Conservation (phyloP, 106 monocot species). For the Gastrodia elata region DNA sequence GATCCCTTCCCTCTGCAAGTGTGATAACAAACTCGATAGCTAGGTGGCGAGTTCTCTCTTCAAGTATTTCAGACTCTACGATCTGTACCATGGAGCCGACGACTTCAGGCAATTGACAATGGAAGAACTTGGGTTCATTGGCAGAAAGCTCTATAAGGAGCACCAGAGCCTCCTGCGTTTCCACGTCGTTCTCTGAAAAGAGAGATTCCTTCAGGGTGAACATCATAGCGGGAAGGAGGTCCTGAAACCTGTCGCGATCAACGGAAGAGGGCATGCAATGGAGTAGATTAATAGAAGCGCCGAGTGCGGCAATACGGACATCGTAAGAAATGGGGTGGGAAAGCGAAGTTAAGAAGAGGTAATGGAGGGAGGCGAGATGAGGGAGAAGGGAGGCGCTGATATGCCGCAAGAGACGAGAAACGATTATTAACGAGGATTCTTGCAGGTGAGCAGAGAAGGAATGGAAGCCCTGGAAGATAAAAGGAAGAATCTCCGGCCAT, state of each 20-base stretch:
- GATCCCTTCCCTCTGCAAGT: slow-evolving; percentile 73
- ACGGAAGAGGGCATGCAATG: slow-evolving; percentile 52
- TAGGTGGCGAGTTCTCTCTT: slow-evolving; percentile 75
- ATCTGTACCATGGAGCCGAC: slow-evolving; percentile 74
- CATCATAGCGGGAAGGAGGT: slow-evolving; percentile 81
- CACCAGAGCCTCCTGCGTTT: slow-evolving; percentile 74
- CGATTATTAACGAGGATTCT: slow-evolving; percentile 70
- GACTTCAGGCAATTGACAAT: slow-evolving; percentile 49
- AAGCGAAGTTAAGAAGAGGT: slow-evolving; percentile 47
- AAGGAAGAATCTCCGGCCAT: slow-evolving; percentile 89
- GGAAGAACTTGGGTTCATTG: slow-evolving; percentile 55
- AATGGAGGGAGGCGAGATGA: slow-evolving; percentile 61
- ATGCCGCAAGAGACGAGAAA: slow-evolving; percentile 64
- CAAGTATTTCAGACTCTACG: slow-evolving; percentile 53
- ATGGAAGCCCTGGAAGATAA: slow-evolving; percentile 69
- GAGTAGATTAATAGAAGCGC: slow-evolving; percentile 63
- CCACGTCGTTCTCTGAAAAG: slow-evolving; percentile 65
- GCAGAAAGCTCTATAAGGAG: slow-evolving; percentile 71
- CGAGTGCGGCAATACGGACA: slow-evolving; percentile 70
- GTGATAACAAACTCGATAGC: slow-evolving; percentile 91
- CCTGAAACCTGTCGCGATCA: slow-evolving; percentile 60
- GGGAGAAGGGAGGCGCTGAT: slow-evolving; percentile 57
- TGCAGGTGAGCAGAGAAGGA: slow-evolving; percentile 47
- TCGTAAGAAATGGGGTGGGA: slow-evolving; percentile 49
- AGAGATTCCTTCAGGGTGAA: slow-evolving; percentile 61